Percentiles rank a stretch among this genome's conserved stretches.
These are phyloP conservation scores for Cryptosporidium felis DNA, from an alignment of 169 alveolate genomes.

Conservation along the genomic window DNA sequence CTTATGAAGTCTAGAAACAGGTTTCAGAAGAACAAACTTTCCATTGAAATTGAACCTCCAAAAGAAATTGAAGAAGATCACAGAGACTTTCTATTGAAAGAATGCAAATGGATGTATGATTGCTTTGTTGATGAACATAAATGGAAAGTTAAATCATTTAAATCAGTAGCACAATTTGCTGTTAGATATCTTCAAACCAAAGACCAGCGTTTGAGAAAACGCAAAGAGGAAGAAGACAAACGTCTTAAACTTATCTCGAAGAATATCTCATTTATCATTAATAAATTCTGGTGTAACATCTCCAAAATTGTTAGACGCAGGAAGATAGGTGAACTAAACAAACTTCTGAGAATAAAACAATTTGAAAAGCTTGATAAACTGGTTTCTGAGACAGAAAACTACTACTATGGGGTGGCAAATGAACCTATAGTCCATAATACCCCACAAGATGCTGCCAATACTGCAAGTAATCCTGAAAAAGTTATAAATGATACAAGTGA, in stretches of 20 bases:
- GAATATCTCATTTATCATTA: slow-evolving; percentile 14
- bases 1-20: not conserved
- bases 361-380: slow-evolving; percentile 67
- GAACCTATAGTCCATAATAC: not conserved
- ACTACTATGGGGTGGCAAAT: not conserved
- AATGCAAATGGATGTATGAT: slow-evolving; percentile 58
- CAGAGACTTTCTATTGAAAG: slow-evolving; percentile 57
- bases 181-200: slow-evolving; percentile 50
- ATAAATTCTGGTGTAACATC: slow-evolving; percentile 47
- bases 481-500: slow-evolving; percentile 15
- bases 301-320: slow-evolving; percentile 38
- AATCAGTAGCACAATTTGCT: slow-evolving; percentile 40
- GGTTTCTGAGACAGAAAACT: slow-evolving; percentile 20
- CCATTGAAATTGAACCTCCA: slow-evolving; percentile 42
- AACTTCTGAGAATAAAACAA: slow-evolving; percentile 11
- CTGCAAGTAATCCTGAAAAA: slow-evolving; percentile 18
- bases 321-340: slow-evolving; percentile 44
- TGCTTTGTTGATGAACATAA: slow-evolving; percentile 56
- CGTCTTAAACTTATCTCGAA: slow-evolving; percentile 23
- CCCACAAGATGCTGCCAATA: not conserved
- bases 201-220: slow-evolving; percentile 36
- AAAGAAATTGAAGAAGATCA: slow-evolving; percentile 50
- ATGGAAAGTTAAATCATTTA: slow-evolving; percentile 55
- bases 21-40: slow-evolving; percentile 6
- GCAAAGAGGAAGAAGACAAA: slow-evolving; percentile 61